Evolutionary conservation across 2,329 filamentous ascomycete genomes (phyloP).

Genomic region (Alternaria sp.): DNA sequence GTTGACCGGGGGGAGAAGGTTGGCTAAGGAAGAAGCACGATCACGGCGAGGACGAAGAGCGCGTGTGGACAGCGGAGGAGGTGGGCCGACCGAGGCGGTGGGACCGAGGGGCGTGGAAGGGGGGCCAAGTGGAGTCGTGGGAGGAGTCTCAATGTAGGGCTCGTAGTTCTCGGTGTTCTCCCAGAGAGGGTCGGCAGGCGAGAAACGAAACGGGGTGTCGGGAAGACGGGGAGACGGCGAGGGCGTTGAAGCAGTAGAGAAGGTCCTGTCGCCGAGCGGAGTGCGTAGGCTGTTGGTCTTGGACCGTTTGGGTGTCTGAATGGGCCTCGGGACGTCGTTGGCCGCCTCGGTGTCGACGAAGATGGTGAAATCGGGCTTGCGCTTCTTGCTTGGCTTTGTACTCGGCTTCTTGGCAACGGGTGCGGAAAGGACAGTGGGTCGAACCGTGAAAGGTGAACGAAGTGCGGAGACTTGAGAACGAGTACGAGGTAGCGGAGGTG

Average conservation of each 20-base stretch:
- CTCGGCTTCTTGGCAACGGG: neutral
- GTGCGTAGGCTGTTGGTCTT: slow-evolving; percentile 6
- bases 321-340: neutral
- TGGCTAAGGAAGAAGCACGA: neutral
- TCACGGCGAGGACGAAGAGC: neutral
- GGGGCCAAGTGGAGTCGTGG: neutral
- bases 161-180: slow-evolving; percentile 26
- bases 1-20: slow-evolving; percentile 10
- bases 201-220: slow-evolving; percentile 15
- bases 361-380: slow-evolving; percentile 17
- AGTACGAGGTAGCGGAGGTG: neutral
- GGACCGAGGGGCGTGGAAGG: neutral
- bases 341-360: slow-evolving; percentile 15
- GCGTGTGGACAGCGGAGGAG: neutral
- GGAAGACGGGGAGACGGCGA: slow-evolving; percentile 11
- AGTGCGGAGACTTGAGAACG: neutral
- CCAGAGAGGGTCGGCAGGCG: slow-evolving; percentile 20
- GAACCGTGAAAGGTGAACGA: neutral
- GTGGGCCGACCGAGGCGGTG: slow-evolving; percentile 1
- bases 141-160: neutral
- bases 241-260: slow-evolving; percentile 15
- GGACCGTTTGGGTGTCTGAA: slow-evolving; percentile 7
- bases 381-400: slow-evolving; percentile 14
- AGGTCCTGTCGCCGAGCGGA: slow-evolving; percentile 10
- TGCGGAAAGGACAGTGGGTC: neutral